phyloP scores from a whole-genome alignment of 202 grass and related monocot genomes.

The Schoenoplectus tabernaemontani region DNA sequence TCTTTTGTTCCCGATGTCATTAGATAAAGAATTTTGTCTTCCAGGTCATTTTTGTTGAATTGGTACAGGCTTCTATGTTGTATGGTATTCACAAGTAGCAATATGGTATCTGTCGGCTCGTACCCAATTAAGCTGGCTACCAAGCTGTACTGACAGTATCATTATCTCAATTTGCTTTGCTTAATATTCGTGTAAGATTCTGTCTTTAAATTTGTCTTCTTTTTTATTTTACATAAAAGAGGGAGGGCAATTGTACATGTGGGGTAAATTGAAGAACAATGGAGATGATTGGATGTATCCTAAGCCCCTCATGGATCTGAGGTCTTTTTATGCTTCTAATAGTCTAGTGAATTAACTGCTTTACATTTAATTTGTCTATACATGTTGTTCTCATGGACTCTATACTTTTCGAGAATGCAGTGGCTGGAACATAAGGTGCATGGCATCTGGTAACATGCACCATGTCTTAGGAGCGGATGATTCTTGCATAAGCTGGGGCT shows the following conservation, averaged over 20 bases:
- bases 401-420: slow-evolving; percentile 42
- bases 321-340: slow-evolving; percentile 31
- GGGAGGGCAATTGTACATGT: slow-evolving; percentile 95
- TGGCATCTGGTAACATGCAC: slow-evolving; percentile 98
- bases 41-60: too few species aligned
- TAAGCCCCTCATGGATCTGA: slow-evolving; percentile 92
- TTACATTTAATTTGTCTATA: slow-evolving; percentile 4
- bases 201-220: background rate
- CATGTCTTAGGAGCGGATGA: slow-evolving; percentile 88
- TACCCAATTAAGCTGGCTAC: background rate
- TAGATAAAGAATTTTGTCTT: background rate
- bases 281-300: slow-evolving; percentile 99
- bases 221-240: slow-evolving; percentile 32
- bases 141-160: background rate
- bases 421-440: slow-evolving; percentile 96
- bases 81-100: background rate
- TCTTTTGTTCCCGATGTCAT: too few species aligned
- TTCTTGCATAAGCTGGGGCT: slow-evolving; percentile 97
- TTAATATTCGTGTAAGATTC: background rate
- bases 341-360: slow-evolving; percentile 12
- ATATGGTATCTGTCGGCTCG: background rate
- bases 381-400: slow-evolving; percentile 18
- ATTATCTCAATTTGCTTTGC: background rate
- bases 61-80: background rate
- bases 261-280: slow-evolving; percentile 90